Percentiles rank a stretch among this genome's conserved stretches.
phyloP scores from a whole-genome alignment of 176 grass and related monocot species.

The Hordeum marinum region DNA sequence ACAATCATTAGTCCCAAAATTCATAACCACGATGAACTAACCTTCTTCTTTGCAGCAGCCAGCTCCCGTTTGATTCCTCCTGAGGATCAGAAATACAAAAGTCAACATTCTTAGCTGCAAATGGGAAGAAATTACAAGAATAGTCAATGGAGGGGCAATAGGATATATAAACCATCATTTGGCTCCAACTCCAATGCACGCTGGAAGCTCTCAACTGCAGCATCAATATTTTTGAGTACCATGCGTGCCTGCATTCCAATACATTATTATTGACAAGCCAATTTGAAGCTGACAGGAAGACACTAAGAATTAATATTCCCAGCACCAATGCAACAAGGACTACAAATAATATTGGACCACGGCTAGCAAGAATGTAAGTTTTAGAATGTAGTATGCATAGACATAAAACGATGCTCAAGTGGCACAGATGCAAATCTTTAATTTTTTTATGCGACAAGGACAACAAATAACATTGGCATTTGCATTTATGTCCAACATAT shows the following conservation, averaged over 20 bases:
- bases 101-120: slow-evolving; percentile 3
- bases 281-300: background rate
- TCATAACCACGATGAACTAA: slow-evolving; percentile 27
- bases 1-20: background rate
- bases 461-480: no score
- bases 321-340: background rate
- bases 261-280: background rate
- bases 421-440: background rate
- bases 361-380: background rate
- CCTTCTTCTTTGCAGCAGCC: slow-evolving; percentile 84
- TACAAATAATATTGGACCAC: slow-evolving; percentile 5
- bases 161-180: slow-evolving; percentile 69
- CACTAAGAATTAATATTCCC: slow-evolving; percentile 1
- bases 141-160: background rate
- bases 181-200: slow-evolving; percentile 80
- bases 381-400: background rate
- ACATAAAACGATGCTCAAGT: background rate
- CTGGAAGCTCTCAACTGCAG: slow-evolving; percentile 87
- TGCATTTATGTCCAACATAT: background rate
- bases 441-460: no score
- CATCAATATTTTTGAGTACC: slow-evolving; percentile 84
- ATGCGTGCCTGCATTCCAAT: slow-evolving; percentile 59
- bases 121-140: background rate
- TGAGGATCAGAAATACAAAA: slow-evolving; percentile 33
- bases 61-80: slow-evolving; percentile 86